These are phyloP conservation scores for Phytopythium delawarense DNA, from an alignment of 352 stramenopile species.

Conservation along the genomic window DNA sequence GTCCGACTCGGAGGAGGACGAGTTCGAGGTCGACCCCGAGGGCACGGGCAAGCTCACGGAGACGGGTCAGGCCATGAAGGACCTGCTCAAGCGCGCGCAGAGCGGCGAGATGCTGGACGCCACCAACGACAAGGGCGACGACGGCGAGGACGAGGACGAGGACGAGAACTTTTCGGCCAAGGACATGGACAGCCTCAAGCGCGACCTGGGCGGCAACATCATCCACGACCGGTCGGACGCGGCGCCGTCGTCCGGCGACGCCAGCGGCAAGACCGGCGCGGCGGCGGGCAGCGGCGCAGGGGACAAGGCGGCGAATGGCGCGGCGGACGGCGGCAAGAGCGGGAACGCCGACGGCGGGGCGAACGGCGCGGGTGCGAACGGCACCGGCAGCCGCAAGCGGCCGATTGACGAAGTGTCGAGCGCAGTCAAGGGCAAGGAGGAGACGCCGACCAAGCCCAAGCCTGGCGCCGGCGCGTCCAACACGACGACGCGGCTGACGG, in stretches of 20 bases:
- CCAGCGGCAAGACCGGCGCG: slow-evolving; percentile 21
- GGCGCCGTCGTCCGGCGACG: slow-evolving; percentile 2
- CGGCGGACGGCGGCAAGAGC: slow-evolving; percentile 30
- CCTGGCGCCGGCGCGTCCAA: slow-evolving; percentile 7
- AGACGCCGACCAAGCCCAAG: slow-evolving; percentile 46
- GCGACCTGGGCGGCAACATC: slow-evolving; percentile 77
- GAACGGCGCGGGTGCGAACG: background rate
- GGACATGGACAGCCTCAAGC: slow-evolving; percentile 80
- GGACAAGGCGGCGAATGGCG: slow-evolving; percentile 17
- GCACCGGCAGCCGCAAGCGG: background rate
- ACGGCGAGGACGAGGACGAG: slow-evolving; percentile 40
- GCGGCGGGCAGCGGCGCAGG: slow-evolving; percentile 8
- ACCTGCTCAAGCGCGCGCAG: slow-evolving; percentile 73
- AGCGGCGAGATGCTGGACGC: slow-evolving; percentile 65
- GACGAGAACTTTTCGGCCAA: slow-evolving; percentile 75
- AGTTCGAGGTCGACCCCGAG: slow-evolving; percentile 69
- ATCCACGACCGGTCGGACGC: slow-evolving; percentile 55
- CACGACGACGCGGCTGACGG: slow-evolving; percentile 55
- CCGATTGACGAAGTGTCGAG: background rate
- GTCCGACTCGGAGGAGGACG: slow-evolving; percentile 75
- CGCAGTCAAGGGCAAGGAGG: slow-evolving; percentile 25
- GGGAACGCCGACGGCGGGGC: slow-evolving; percentile 18
- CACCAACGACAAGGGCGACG: slow-evolving; percentile 55
- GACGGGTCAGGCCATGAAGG: slow-evolving; percentile 81
- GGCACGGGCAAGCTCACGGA: slow-evolving; percentile 73